Conservation (phyloP, 441 rosid species). For the Omphalea diandra region DNA sequence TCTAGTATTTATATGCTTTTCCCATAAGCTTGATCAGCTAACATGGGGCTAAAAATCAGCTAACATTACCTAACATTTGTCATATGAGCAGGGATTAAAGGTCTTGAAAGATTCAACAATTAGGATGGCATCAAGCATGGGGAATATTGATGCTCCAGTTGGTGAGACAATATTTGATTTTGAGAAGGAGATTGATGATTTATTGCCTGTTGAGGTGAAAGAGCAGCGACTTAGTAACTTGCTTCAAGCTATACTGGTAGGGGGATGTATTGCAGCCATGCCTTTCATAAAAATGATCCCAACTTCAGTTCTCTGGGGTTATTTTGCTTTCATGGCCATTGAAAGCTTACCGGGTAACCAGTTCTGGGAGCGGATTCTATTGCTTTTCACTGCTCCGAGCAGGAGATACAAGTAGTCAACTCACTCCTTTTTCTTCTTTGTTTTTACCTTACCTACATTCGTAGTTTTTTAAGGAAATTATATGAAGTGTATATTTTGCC, state of each 20-base stretch:
- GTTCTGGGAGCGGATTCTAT: constrained; percentile 75
- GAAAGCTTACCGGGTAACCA: constrained; percentile 84
- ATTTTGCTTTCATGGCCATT: constrained; percentile 84
- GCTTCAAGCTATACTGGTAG: constrained; percentile 69
- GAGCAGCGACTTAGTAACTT: constrained; percentile 74
- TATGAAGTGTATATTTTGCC: not conserved
- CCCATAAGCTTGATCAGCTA: not conserved
- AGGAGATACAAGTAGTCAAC: constrained; percentile 62
- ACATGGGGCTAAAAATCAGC: not conserved
- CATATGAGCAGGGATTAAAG: constrained; percentile 47
- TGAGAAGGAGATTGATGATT: constrained; percentile 69
- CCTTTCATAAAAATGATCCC: constrained; percentile 72
- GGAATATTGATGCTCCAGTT: constrained; percentile 50
- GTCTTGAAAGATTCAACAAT: constrained; percentile 67
- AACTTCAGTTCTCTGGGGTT: constrained; percentile 80
- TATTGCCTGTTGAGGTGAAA: constrained; percentile 72
- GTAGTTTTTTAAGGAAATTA: not conserved
- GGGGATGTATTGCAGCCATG: constrained; percentile 73
- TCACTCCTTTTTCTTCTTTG: constrained; percentile 1
- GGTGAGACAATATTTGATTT: constrained; percentile 62
- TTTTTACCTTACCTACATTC: not conserved
- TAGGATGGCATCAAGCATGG: constrained; percentile 50
- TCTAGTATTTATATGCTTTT: not conserved
- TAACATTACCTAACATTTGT: not conserved
- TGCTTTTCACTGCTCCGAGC: constrained; percentile 73